Evolutionary conservation across 331 rosid genomes (phyloP).

Genomic region (Saraca asoca): DNA sequence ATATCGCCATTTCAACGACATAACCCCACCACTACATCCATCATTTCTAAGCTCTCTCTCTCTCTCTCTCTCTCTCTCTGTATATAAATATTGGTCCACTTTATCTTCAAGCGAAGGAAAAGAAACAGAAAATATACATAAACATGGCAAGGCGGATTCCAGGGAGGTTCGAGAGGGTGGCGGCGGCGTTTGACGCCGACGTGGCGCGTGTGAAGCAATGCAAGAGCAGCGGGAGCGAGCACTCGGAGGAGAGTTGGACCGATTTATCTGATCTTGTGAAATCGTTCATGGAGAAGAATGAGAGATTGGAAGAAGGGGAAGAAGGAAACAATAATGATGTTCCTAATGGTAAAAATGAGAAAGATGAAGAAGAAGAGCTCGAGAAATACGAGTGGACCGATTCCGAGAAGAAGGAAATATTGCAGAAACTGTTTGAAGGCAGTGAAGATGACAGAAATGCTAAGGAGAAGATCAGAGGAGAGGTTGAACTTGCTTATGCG

Average conservation of each 20-base stretch:
- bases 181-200: conserved; percentile 65
- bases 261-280: conserved; percentile 72
- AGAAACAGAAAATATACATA: not conserved
- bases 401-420: conserved; percentile 42
- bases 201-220: conserved; percentile 50
- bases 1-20: conserved; percentile 47
- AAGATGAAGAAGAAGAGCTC: conserved; percentile 14
- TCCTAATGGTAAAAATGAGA: not conserved
- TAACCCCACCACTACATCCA: not conserved
- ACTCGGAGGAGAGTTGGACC: conserved; percentile 61
- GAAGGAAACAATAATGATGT: not conserved
- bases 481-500: conserved; percentile 42
- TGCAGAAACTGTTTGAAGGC: conserved; percentile 41
- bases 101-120: not conserved
- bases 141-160: conserved; percentile 52
- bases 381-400: conserved; percentile 40
- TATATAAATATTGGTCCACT: not conserved
- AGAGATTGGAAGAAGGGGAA: conserved; percentile 24
- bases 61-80: not conserved
- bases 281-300: conserved; percentile 66
- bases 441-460: conserved; percentile 36
- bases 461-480: conserved; percentile 42
- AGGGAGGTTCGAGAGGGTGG: conserved; percentile 63
- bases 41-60: too few species aligned
- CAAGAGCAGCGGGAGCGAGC: conserved; percentile 91